phyloP scores from a whole-genome alignment of 148 eudicot species.

The Pharnaceum exiguum region DNA sequence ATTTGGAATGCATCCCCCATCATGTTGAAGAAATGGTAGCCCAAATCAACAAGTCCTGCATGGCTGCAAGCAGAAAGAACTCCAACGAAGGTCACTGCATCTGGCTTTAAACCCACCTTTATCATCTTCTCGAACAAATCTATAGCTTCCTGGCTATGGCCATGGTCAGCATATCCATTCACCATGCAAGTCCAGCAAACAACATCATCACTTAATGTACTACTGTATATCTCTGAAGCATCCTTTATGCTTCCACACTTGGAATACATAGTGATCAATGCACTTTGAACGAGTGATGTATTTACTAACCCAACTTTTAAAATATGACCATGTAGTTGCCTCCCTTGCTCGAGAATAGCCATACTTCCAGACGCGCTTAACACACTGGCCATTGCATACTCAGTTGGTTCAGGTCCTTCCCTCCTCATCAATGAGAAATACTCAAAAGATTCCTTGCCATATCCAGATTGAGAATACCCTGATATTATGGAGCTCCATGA shows the following conservation, averaged over 20 bases:
- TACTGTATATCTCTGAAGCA: slow-evolving; percentile 48
- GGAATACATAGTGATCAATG: slow-evolving; percentile 78
- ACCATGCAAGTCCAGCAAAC: slow-evolving; percentile 94
- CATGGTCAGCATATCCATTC: slow-evolving; percentile 90
- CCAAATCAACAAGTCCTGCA: slow-evolving; percentile 75
- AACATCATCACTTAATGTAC: slow-evolving; percentile 37
- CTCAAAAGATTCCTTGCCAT: slow-evolving; percentile 67
- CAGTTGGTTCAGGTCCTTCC: slow-evolving; percentile 74
- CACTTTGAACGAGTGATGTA: slow-evolving; percentile 50
- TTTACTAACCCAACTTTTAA: slow-evolving; percentile 58
- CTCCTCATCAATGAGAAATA: slow-evolving; percentile 60
- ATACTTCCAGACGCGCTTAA: slow-evolving; percentile 68
- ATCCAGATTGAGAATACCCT: slow-evolving; percentile 70
- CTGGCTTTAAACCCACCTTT: slow-evolving; percentile 56
- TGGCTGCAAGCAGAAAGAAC: slow-evolving; percentile 90
- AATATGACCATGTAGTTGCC: slow-evolving; percentile 71
- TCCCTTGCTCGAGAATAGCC: slow-evolving; percentile 88
- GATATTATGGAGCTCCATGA: slow-evolving; percentile 88
- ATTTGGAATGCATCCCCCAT: slow-evolving; percentile 50
- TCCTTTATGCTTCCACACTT: slow-evolving; percentile 80
- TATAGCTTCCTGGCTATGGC: slow-evolving; percentile 64
- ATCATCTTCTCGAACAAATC: slow-evolving; percentile 57
- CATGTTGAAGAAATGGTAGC: slow-evolving; percentile 51
- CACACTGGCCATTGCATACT: slow-evolving; percentile 66
- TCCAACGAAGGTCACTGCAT: slow-evolving; percentile 77